Evolutionary conservation across 1,284 basidiomycete species (phyloP), one percentile per base, ranked within the genome.

Genomic region (Moesziomyces globuligerus): DNA sequence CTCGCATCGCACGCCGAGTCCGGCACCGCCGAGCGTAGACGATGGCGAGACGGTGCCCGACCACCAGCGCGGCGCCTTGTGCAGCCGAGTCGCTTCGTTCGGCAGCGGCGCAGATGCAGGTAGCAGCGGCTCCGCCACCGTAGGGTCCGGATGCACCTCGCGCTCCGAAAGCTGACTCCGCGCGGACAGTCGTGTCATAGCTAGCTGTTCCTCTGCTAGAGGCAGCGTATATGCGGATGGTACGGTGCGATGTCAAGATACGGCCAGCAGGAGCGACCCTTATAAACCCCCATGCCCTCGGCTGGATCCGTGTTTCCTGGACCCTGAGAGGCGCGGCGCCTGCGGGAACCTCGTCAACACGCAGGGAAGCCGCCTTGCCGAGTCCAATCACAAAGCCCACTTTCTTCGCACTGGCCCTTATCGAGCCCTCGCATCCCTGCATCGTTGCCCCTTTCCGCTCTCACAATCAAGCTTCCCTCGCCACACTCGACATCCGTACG

Each of bases 21-120:
- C 7, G 32, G 32, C 32, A 34, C 17, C 15, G 11, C 10, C 29
- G 15, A 34, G 32, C 32, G 32, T 34, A 5, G 32, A 34, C 10
- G 32, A 34, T 2, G 42, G 20, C 28, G 38, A 28, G 36, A 43
- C 23, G 24, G 28, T 28, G n/a, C 51, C 36, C 15, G 15, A 18
- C 25, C 54, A 57, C 64, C 67, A 76, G 8, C 61, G 57, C 1
- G 68, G 60, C 3, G 59, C 49, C 29, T 74, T 62, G 74, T 78
- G 75, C 7, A 74, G 44, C 0, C 26, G 49, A 0, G 69, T 67
- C 5, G 49, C 17, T 25, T 72, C 48, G 38, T 54, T n/a, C 10
- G 69, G 58, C 4, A 54, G 51, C 3, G 62, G 61, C 0, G 69
- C 69, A 1, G 61, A 58, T 26, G 62, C 54, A 15, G 69, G 69